phyloP scores from a whole-genome alignment of 2,329 filamentous ascomycete species.

The Paraconiothyrium sp. region DNA sequence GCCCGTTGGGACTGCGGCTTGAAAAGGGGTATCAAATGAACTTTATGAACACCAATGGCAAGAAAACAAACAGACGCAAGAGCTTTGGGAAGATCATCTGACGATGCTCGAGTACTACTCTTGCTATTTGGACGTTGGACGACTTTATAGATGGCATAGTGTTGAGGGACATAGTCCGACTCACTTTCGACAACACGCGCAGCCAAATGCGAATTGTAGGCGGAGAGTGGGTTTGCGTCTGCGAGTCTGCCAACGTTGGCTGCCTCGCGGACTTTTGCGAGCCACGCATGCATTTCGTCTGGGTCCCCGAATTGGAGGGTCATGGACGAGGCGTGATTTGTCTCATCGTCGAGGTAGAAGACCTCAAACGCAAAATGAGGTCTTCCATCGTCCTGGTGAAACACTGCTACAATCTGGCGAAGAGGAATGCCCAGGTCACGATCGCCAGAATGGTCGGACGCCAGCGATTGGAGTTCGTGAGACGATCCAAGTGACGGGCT shows the following conservation, averaged over 20 bases:
- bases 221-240: constrained; percentile 64
- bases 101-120: constrained; percentile 64
- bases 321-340: constrained; percentile 68
- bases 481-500: constrained; percentile 68
- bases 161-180: constrained; percentile 72
- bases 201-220: constrained; percentile 69
- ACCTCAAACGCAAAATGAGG: constrained; percentile 74
- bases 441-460: constrained; percentile 61
- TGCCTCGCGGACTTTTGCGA: constrained; percentile 68
- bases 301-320: constrained; percentile 71
- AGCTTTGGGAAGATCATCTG: constrained; percentile 72
- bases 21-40: constrained; percentile 73
- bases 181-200: constrained; percentile 71
- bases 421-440: constrained; percentile 68
- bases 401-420: constrained; percentile 73
- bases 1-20: constrained; percentile 64
- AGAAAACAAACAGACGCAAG: constrained; percentile 73
- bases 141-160: constrained; percentile 75
- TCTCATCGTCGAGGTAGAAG: constrained; percentile 73
- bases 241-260: constrained; percentile 64
- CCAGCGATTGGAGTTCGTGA: constrained; percentile 66
- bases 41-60: constrained; percentile 73
- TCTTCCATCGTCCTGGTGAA: constrained; percentile 72
- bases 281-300: constrained; percentile 72
- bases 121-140: constrained; percentile 70